phyloP scores from a whole-genome alignment of 805 yeast genomes.

The Ogataea ramenticola region DNA sequence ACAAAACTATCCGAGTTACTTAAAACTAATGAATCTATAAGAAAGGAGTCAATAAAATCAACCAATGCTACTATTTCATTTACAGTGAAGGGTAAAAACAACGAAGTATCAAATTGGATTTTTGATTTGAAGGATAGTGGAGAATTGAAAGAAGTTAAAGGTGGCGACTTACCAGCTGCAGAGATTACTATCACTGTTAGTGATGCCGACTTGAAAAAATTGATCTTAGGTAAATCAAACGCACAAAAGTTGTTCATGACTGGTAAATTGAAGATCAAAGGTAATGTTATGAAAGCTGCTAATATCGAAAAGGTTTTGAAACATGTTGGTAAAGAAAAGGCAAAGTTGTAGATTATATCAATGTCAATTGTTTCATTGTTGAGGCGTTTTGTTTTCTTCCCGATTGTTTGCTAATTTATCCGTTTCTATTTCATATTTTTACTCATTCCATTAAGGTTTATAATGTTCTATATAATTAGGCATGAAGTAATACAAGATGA shows the following conservation, averaged over 20 bases:
- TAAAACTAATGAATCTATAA: slow-evolving; percentile 11
- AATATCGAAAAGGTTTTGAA: slow-evolving; percentile 64
- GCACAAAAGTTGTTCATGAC: slow-evolving; percentile 80
- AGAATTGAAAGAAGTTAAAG: slow-evolving; percentile 22
- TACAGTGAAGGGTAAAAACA: slow-evolving; percentile 56
- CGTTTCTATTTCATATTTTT: too few species aligned
- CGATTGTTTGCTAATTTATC: too few species aligned
- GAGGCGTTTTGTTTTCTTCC: too few species aligned
- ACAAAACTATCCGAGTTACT: slow-evolving; percentile 10
- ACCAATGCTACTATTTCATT: slow-evolving; percentile 61
- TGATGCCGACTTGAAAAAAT: slow-evolving; percentile 64
- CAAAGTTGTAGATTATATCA: slow-evolving; percentile 31
- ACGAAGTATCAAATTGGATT: slow-evolving; percentile 50
- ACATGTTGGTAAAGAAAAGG: slow-evolving; percentile 35
- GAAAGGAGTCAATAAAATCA: slow-evolving; percentile 21
- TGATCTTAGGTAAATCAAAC: slow-evolving; percentile 72
- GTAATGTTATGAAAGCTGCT: slow-evolving; percentile 87
- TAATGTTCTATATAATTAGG: too few species aligned
- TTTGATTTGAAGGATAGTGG: slow-evolving; percentile 64
- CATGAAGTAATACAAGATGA: too few species aligned
- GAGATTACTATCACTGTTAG: slow-evolving; percentile 61
- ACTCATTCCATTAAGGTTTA: too few species aligned
- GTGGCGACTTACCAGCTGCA: slow-evolving; percentile 28
- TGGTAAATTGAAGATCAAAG: slow-evolving; percentile 82
- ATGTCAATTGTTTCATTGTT: too few species aligned